Base-by-base conservation (phyloP, 108 stramenopile genomes). In the Aurantiochytrium sp. region DNA sequence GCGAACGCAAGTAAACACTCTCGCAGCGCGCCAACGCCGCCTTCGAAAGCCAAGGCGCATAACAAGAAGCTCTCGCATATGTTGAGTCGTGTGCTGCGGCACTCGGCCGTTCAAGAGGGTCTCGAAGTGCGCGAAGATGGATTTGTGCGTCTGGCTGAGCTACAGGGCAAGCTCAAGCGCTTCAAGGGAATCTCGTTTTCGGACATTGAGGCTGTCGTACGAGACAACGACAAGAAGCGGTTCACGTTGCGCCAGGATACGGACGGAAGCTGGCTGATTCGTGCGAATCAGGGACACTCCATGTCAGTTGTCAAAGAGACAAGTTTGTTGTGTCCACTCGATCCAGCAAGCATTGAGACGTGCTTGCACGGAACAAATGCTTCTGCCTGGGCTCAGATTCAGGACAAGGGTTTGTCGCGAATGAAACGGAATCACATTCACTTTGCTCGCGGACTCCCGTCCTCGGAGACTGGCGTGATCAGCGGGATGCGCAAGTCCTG, bases 371-470 rank as follows among this genome's bases (percentile, higher is more conserved):
- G 76, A 14, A 83, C 76, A 16, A 25, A 83, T 23, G 4, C 45
- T 6, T 43, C 19, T 6, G 76, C 76, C 49, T 83, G 76, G 76
- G 51, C 45, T 25, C 19, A 53, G 12, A 83, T 83, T 3, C 49
- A 53, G 49, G 6, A 35, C n/a, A 83, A 43, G 14, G 76, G 76
- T 8, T 45, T 83, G 19, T 53, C 45, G 18, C 12, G 76, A 18
- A 83, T 83, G 76, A 83, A 83, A 47, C 76, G 76, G 10, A 83
- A 83, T 45, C 76, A 83, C 25, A 83, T 83, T 35, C 76, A 83
- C 51, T 83, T 83, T 53, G 76, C 76, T 6, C 49, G 49, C n/a
- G 76, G 76, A 0, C 51, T 83, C 3, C 76, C 76, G 23, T 69
- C 64, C 64, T 21, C n/a, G 19, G 45, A 47, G 16, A 83, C 19